Conservation (phyloP, 1,284 basidiomycete genomes). For the Cutaneotrichosporon sp. region DNA sequence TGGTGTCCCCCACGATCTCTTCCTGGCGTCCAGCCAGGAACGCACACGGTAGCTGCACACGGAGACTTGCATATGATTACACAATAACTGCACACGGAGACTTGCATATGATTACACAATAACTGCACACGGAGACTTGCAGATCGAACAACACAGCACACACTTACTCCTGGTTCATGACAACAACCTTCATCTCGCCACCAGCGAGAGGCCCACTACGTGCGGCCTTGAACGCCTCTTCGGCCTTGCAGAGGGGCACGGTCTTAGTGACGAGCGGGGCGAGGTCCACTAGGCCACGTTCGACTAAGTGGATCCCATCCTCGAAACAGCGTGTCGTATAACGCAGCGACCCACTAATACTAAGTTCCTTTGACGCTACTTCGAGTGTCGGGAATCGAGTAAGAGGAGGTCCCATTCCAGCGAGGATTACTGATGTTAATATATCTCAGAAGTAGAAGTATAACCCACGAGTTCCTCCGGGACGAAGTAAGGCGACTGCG, state of each 20-base stretch:
- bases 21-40: no score
- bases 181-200: constrained; percentile 34
- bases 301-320: constrained; percentile 57
- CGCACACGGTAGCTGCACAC: no score
- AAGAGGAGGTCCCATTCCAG: constrained; percentile 31
- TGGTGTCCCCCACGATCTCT: no score
- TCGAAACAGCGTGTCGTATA: constrained; percentile 42
- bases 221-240: constrained; percentile 57
- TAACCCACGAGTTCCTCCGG: constrained; percentile 55
- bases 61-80: no score
- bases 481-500: constrained; percentile 59
- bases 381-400: constrained; percentile 32
- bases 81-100: no score
- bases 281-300: constrained; percentile 56
- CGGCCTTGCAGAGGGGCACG: constrained; percentile 54
- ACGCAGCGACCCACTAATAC: constrained; percentile 57
- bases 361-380: constrained; percentile 64
- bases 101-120: no score
- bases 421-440: constrained; percentile 28
- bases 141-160: no score
- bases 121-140: no score
- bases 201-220: constrained; percentile 28
- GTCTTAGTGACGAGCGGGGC: constrained; percentile 59
- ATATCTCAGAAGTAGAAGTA: no score
- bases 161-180: constrained; percentile 33